Evolutionary conservation across 192 early-diverging fungal genomes (phyloP), one percentile per base, ranked within the genome.

Genomic region (Podila horticola): DNA sequence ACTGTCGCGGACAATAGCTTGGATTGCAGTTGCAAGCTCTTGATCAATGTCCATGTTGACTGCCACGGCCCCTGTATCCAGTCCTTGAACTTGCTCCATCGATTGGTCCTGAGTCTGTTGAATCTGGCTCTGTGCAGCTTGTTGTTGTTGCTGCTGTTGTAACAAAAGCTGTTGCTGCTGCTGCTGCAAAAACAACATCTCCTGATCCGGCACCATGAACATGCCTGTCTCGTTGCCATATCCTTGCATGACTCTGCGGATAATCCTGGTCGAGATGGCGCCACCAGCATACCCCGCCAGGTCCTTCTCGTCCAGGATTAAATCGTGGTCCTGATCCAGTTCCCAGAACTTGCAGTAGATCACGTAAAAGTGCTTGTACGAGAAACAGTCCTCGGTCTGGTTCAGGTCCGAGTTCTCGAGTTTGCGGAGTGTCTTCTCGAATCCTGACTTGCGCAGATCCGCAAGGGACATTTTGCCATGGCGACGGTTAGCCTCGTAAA

Each of bases 281-380:
- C 87, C 83, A 28, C 85, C 89, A 66, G 93, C 93, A 84, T 97
- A 98, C 59, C 87, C 82, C 10, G 87, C 48, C 62, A 98, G 83
- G 62, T 94, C 92, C 31, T 86, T 74, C 38, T 89, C 86, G 52
- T 91, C 87, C 57, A 97, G 87, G 38, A 94, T 79, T 66, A 95
- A 86, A 74, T 97, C 94, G 65, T 95, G 95, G 76, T 97, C 95
- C 28, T 88, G 82, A 85, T 98, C 97, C 59, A 97, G 86, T 72
- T 94, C 94, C 93, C 94, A 98, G 82, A 98, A 98, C 82, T 95
- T 97, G 88, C 95, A 97, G 75, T 97, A 98, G 3, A 98, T 89
- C 26, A 98, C 97, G 77, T 98, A 98, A 74, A 97, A 98, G 74
- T 98, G 97, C 82, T 97, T 96, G 86, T 98, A 98, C 8, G 96